Evolutionary conservation across 2,329 filamentous ascomycete genomes (phyloP).

Genomic region (Phialophora chinensis): DNA sequence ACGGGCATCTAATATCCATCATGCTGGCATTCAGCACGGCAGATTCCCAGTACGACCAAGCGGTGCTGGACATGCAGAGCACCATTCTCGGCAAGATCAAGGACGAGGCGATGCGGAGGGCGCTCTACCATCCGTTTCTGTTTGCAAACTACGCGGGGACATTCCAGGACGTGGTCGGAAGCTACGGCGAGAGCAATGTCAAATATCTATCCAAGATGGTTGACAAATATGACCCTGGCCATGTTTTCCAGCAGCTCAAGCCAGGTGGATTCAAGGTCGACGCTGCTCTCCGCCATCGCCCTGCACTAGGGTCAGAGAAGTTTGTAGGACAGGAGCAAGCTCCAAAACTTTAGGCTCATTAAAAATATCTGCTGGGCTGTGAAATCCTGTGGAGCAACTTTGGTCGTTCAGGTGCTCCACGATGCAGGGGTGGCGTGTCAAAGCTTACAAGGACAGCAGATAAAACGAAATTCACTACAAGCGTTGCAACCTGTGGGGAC

Average conservation of each 20-base stretch:
- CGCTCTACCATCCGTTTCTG: slow-evolving; percentile 44
- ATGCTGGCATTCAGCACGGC: not conserved
- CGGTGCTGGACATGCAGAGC: slow-evolving; percentile 39
- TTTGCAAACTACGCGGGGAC: slow-evolving; percentile 57
- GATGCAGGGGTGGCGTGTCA: too few species aligned
- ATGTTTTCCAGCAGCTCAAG: slow-evolving; percentile 49
- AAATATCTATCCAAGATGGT: slow-evolving; percentile 44
- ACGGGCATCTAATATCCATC: too few species aligned
- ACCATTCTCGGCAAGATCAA: slow-evolving; percentile 41
- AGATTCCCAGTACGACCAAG: slow-evolving; percentile 43
- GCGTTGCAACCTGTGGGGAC: too few species aligned
- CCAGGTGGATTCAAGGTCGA: slow-evolving; percentile 54
- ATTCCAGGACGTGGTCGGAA: slow-evolving; percentile 50
- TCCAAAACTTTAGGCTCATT: not conserved
- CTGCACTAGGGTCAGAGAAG: not conserved
- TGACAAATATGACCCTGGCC: slow-evolving; percentile 49
- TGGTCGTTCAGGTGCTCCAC: too few species aligned
- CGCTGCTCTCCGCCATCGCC: not conserved
- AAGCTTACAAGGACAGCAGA: too few species aligned
- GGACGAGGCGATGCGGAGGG: slow-evolving; percentile 42
- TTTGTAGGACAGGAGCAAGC: not conserved
- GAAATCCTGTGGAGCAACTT: too few species aligned
- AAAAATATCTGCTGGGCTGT: too few species aligned
- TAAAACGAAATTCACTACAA: too few species aligned
- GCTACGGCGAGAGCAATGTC: slow-evolving; percentile 50